These are phyloP conservation scores for Hortiboletus campestris DNA, from an alignment of 768 basidiomycete species.

Conservation along the genomic window DNA sequence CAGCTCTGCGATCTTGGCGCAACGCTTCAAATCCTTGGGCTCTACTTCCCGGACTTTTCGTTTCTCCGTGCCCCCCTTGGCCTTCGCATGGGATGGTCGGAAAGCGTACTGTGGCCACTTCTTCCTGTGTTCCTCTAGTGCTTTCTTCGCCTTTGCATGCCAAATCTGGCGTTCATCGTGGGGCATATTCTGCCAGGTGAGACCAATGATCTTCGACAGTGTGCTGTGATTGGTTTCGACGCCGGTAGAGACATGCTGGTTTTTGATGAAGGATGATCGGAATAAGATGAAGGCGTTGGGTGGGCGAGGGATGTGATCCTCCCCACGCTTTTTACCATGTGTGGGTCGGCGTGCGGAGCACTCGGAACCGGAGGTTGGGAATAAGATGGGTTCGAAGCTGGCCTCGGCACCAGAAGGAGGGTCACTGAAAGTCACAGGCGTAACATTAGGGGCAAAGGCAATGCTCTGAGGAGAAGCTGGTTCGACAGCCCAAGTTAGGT, in stretches of 20 bases:
- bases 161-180: slow-evolving; percentile 74
- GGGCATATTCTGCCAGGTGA: slow-evolving; percentile 79
- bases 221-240: slow-evolving; percentile 84
- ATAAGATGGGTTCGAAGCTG: slow-evolving; percentile 49
- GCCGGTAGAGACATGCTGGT: slow-evolving; percentile 69
- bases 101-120: slow-evolving; percentile 74
- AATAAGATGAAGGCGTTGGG: slow-evolving; percentile 88
- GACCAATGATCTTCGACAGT: slow-evolving; percentile 79
- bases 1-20: slow-evolving; percentile 65
- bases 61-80: slow-evolving; percentile 32
- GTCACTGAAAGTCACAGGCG: slow-evolving; percentile 56
- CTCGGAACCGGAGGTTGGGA: slow-evolving; percentile 47
- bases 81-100: slow-evolving; percentile 51
- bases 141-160: slow-evolving; percentile 72
- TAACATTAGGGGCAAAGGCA: slow-evolving; percentile 58
- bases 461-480: slow-evolving; percentile 38
- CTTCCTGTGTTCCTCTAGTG: slow-evolving; percentile 71
- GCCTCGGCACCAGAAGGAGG: slow-evolving; percentile 39
- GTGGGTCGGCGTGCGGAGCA: slow-evolving; percentile 41
- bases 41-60: slow-evolving; percentile 38
- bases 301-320: slow-evolving; percentile 78
- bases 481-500: slow-evolving; percentile 49
- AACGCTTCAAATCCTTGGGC: slow-evolving; percentile 56
- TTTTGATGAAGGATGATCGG: slow-evolving; percentile 79
- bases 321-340: slow-evolving; percentile 69